Conservation (phyloP, 768 basidiomycete species). For the Psilocybe sp. region DNA sequence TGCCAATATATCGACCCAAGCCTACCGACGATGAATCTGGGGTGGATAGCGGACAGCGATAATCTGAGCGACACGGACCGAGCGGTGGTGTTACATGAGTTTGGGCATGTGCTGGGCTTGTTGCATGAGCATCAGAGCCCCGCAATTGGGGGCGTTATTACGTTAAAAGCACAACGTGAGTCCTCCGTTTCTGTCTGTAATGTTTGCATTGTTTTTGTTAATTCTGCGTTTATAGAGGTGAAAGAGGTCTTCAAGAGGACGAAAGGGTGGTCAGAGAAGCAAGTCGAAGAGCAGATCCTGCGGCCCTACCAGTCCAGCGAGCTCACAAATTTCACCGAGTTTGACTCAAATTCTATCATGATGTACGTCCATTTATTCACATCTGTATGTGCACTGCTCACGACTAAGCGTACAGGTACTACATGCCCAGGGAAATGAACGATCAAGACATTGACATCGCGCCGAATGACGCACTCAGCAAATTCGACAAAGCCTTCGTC, state of each 20-base stretch:
- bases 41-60: slow-evolving; percentile 3
- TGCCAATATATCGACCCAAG: not conserved
- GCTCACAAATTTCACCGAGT: slow-evolving; percentile 12
- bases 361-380: slow-evolving; percentile 9
- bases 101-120: slow-evolving; percentile 14
- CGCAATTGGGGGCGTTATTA: slow-evolving; percentile 2
- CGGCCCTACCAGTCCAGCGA: slow-evolving; percentile 10
- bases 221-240: not conserved
- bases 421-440: slow-evolving; percentile 11
- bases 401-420: slow-evolving; percentile 6
- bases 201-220: no score
- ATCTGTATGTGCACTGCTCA: not conserved
- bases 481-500: slow-evolving; percentile 11
- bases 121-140: slow-evolving; percentile 14
- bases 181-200: not conserved
- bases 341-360: slow-evolving; percentile 5
- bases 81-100: slow-evolving; percentile 15
- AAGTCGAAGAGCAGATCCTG: slow-evolving; percentile 8
- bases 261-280: slow-evolving; percentile 6
- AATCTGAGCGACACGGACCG: slow-evolving; percentile 5
- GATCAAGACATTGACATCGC: slow-evolving; percentile 5
- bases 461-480: slow-evolving; percentile 6
- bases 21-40: slow-evolving; percentile 14
- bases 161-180: slow-evolving; percentile 8
- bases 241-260: slow-evolving; percentile 5